Evolutionary conservation across 306 rosid species (phyloP).

Genomic region (Boehmeria nivea): DNA sequence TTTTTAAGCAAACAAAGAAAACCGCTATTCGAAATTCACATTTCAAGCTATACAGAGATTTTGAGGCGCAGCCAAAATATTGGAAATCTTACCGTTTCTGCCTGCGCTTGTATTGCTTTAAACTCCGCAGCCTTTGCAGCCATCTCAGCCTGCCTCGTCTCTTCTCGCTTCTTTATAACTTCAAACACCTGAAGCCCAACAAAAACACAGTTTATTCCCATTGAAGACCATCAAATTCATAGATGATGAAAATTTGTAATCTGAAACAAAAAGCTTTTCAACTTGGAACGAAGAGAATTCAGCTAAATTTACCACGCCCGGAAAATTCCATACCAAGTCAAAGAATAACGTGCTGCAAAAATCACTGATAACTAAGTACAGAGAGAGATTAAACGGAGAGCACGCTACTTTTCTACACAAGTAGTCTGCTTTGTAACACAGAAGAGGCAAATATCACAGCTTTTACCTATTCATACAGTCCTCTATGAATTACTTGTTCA

Average conservation of each 20-base stretch:
- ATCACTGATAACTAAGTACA: too few relatives aligned
- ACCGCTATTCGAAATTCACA: background rate
- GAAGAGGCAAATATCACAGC: too few relatives aligned
- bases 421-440: too few relatives aligned
- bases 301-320: background rate
- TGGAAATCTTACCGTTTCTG: conserved; percentile 57
- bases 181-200: conserved; percentile 51
- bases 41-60: background rate
- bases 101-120: conserved; percentile 66
- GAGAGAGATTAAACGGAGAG: too few relatives aligned
- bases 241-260: too few relatives aligned
- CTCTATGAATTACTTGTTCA: background rate
- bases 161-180: conserved; percentile 63
- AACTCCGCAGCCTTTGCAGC: conserved; percentile 67
- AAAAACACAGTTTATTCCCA: background rate
- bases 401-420: too few relatives aligned
- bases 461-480: background rate
- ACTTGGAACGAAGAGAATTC: background rate
- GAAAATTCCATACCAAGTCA: background rate
- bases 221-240: background rate
- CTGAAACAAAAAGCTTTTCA: background rate
- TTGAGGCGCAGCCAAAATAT: background rate
- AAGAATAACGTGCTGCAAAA: too few relatives aligned
- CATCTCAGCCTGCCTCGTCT: conserved; percentile 63
- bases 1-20: background rate